Evolutionary conservation across 371 early-diverging fungal genomes (phyloP), one percentile per base, ranked within the genome.

Genomic region (Rhizopus arrhizus): DNA sequence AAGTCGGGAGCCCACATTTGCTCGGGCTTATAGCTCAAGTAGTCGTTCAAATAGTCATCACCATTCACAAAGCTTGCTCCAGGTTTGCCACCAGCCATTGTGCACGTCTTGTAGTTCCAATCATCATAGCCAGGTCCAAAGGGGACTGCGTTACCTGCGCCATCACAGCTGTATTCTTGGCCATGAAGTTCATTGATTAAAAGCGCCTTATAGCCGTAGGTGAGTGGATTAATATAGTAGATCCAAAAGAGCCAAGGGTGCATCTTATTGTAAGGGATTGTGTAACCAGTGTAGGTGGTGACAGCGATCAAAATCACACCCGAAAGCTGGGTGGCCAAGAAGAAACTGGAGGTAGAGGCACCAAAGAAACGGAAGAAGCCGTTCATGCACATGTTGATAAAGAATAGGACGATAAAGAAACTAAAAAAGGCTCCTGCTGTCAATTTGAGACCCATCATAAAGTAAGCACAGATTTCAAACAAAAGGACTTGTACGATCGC

Each of bases 161-260:
- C 72, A 49, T 80, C 65, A 46, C 75, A 72, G 45, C 73, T 46
- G 48, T 65, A 72, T 7, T 72, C 22, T 45, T 78, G 62, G 15
- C 78, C 76, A 11, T 63, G 65, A 66, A 85, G 82, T 69, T 91
- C 91, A 70, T 89, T 91, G 13, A 81, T 77, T 40, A 87, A 62
- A 48, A 91, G 59, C 85, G 75, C 83, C 65, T 82, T 76, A 68
- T 81, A 82, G 13, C 84, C 82, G 58, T 88, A 89, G 1, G 86
- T 82, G 22, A 91, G 66, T 11, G 90, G 86, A 53, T 83, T 86
- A 56, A 88, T 78, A 81, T 85, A 89, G 66, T 81, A 85, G 33
- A 89, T 80, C 89, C 88, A 89, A 55, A 75, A 78, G 15, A 90
- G 75, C 85, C 86, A 88, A 49, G 82, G 86, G 58, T 88, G 81